Percentiles rank a stretch among this genome's conserved stretches.
phyloP scores from a whole-genome alignment of 192 early-diverging fungal genomes.

The Podila minutissima region DNA sequence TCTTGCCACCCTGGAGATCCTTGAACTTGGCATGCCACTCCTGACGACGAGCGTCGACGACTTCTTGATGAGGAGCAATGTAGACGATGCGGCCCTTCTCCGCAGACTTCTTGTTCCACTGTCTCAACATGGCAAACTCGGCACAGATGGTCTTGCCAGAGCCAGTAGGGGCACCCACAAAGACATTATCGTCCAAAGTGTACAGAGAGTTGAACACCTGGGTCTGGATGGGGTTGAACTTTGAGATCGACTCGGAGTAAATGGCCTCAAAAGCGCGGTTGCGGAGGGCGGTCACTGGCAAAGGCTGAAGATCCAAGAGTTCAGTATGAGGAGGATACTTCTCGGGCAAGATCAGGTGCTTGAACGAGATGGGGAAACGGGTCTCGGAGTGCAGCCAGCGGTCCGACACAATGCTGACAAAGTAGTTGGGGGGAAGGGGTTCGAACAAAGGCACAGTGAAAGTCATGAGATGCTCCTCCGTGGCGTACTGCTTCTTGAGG shows the following conservation, averaged over 20 bases:
- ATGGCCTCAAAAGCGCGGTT: slow-evolving; percentile 79
- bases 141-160: slow-evolving; percentile 96
- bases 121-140: slow-evolving; percentile 93
- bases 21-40: slow-evolving; percentile 90
- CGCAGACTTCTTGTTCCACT: slow-evolving; percentile 72
- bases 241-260: slow-evolving; percentile 65
- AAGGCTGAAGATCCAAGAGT: slow-evolving; percentile 92
- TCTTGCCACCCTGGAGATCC: slow-evolving; percentile 87
- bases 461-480: slow-evolving; percentile 85
- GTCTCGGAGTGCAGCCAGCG: slow-evolving; percentile 96
- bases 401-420: slow-evolving; percentile 92
- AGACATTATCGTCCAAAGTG: slow-evolving; percentile 85
- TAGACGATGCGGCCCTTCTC: slow-evolving; percentile 83
- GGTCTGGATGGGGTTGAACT: slow-evolving; percentile 97
- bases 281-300: slow-evolving; percentile 81
- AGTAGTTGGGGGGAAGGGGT: slow-evolving; percentile 96
- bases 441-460: slow-evolving; percentile 94
- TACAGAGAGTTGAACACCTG: slow-evolving; percentile 95
- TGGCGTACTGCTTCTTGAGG: slow-evolving; percentile 83
- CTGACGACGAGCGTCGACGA: slow-evolving; percentile 76
- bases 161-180: slow-evolving; percentile 93
- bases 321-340: slow-evolving; percentile 96
- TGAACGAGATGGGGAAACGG: slow-evolving; percentile 91
- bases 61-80: slow-evolving; percentile 89
- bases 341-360: slow-evolving; percentile 90